A percentile compares a stretch with the other conserved stretches of the same genome.
Conservation (phyloP, 1,284 basidiomycete genomes). For the Puccinia triticina region DNA sequence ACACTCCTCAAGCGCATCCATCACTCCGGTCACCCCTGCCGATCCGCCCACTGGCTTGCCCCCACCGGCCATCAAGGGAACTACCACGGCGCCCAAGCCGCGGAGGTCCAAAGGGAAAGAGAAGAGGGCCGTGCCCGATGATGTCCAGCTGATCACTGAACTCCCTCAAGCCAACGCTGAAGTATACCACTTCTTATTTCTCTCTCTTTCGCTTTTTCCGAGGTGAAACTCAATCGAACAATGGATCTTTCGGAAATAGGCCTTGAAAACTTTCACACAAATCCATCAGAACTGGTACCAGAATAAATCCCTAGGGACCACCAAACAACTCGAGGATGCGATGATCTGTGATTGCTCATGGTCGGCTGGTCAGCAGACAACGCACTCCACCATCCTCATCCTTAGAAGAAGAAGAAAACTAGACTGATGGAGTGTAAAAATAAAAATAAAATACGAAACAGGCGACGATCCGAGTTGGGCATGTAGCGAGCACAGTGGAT, state of each 20-base stretch:
- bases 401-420: slow-evolving; percentile 37
- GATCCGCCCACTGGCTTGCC: not conserved
- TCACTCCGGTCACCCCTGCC: slow-evolving; percentile 14
- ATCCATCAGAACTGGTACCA: slow-evolving; percentile 83
- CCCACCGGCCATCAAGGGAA: not conserved
- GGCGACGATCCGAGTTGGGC: slow-evolving; percentile 69
- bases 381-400: slow-evolving; percentile 8
- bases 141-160: slow-evolving; percentile 30
- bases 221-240: not conserved
- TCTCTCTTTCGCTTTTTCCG: not conserved
- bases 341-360: slow-evolving; percentile 90
- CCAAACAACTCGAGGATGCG: slow-evolving; percentile 83
- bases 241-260: slow-evolving; percentile 58
- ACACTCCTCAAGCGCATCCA: not conserved
- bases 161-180: slow-evolving; percentile 25
- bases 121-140: slow-evolving; percentile 2
- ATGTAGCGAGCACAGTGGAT: slow-evolving; percentile 86
- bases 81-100: not conserved
- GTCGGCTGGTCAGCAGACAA: slow-evolving; percentile 72
- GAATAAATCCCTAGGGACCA: slow-evolving; percentile 80
- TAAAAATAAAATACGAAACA: slow-evolving; percentile 55
- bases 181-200: not conserved
- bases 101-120: slow-evolving; percentile 31
- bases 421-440: slow-evolving; percentile 48
- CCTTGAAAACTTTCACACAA: slow-evolving; percentile 73